Evolutionary conservation across 1,139 yeast genomes (phyloP).

Genomic region (Yueomyces sp.): DNA sequence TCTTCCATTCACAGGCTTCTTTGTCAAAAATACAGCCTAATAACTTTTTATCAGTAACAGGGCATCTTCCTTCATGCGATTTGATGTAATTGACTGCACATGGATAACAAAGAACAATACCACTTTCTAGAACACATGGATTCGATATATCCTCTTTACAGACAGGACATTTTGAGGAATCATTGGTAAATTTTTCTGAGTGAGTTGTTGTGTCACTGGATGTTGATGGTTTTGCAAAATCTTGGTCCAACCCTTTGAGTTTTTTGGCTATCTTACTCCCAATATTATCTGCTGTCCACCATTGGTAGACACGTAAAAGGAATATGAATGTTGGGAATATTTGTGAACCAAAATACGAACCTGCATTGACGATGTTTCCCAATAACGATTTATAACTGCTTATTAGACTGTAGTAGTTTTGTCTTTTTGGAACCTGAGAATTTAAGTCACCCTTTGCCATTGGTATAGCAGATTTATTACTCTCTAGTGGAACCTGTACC

Average conservation of each 20-base stretch:
- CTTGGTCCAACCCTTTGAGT: conserved; percentile 35
- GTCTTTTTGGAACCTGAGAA: conserved; percentile 39
- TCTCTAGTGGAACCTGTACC: conserved; percentile 42
- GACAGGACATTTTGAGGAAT: conserved; percentile 45
- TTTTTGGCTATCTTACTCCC: conserved; percentile 48
- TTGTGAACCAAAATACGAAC: conserved; percentile 30
- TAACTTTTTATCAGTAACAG: conserved; percentile 63
- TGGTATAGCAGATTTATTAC: conserved; percentile 24
- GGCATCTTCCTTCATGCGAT: conserved; percentile 64
- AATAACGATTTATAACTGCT: conserved; percentile 26
- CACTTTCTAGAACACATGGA: conserved; percentile 86
- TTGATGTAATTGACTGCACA: conserved; percentile 61
- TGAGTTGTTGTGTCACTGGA: conserved; percentile 21
- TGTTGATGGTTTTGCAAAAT: conserved; percentile 36
- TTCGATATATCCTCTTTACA: conserved; percentile 55
- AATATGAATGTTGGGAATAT: conserved; percentile 80
- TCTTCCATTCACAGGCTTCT: conserved; percentile 51
- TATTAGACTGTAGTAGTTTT: conserved; percentile 31
- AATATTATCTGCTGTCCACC: conserved; percentile 86
- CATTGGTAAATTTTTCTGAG: conserved; percentile 1
- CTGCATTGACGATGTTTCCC: conserved; percentile 30
- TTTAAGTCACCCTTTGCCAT: background rate
- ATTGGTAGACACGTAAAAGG: conserved; percentile 73
- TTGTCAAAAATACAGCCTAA: conserved; percentile 61
- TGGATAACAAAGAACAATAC: conserved; percentile 79